A percentile compares a stretch with the other conserved stretches of the same genome.
Evolutionary conservation across 1,284 basidiomycete genomes (phyloP).

Genomic region (Marasmius sp.): DNA sequence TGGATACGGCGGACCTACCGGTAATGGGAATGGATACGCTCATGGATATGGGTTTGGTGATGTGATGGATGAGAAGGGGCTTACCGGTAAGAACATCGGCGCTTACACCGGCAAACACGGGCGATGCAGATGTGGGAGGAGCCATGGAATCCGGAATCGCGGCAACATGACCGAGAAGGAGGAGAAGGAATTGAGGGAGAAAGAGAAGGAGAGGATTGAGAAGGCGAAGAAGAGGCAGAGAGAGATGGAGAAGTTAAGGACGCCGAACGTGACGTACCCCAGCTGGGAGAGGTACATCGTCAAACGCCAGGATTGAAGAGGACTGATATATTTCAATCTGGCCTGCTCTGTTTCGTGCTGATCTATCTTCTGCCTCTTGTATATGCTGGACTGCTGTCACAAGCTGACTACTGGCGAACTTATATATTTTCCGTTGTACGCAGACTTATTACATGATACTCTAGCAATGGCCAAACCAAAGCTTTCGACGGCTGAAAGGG

Average conservation of each 20-base stretch:
- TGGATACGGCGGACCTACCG: not conserved
- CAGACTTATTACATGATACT: no score
- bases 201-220: slow-evolving; percentile 23
- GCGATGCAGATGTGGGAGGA: slow-evolving; percentile 2
- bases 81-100: slow-evolving; percentile 9
- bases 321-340: not conserved
- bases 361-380: no score
- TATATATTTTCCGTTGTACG: no score
- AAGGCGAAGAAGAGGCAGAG: slow-evolving; percentile 30
- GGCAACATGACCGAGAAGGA: slow-evolving; percentile 18
- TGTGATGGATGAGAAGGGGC: not conserved
- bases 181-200: slow-evolving; percentile 12
- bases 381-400: no score
- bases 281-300: slow-evolving; percentile 65
- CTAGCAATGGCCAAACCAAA: no score
- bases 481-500: no score
- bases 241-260: slow-evolving; percentile 40
- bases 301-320: slow-evolving; percentile 32
- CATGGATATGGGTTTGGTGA: slow-evolving; percentile 1
- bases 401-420: no score
- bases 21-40: slow-evolving; percentile 1
- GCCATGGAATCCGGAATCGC: slow-evolving; percentile 12
- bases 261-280: slow-evolving; percentile 51
- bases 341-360: no score
- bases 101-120: slow-evolving; percentile 2